Base-by-base conservation (phyloP, 495 filamentous ascomycete species). In the Extremus antarcticus region DNA sequence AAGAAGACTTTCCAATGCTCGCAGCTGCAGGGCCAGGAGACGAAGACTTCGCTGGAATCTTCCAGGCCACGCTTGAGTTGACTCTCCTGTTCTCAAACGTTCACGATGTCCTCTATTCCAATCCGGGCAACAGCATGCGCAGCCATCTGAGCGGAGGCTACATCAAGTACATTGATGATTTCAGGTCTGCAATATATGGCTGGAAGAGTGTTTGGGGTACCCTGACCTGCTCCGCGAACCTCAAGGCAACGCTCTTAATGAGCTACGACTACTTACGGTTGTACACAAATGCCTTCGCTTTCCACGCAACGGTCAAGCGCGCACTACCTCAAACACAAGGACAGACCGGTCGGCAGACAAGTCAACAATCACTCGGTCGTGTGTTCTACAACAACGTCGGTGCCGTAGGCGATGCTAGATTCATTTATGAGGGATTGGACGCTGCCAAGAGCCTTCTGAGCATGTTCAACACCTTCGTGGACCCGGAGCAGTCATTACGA, bases 61-160 rank as follows among this genome's bases (percentile, higher is more conserved):
- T 81, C 51, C 79, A 84, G 59, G 81, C 81, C 1, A 79, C 75
- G 46, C 62, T 84, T 25, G 81, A 45, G 63, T 66, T 83, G 10
- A 84, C 80, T 0, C 78, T 83, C 59, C 74, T 84, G n/a, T 83
- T 83, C 63, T 76, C 76, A 4, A 84, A 84, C 68, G 78, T 83
- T 1, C 81, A 84, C 51, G 81, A 84, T 58, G 75, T 84, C 9
- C 68, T 83, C 11, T 84, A 84, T 56, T 80, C 81, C 3, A 80
- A 80, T 0, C 81, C 79, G 63, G 78, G 79, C 23, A 76, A 78
- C 32, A 80, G 79, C 55, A 80, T 78, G 61, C 76, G 82, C 59
- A 79, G 81, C 65, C 82, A 83, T 73, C 65, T 83, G 19, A 79
- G 77, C 66, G 80, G 80, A 3, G 74, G 81, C 55, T 84, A 84